phyloP scores from a whole-genome alignment of 139 green algal species.

The Auxenochlorella pyrenoidosa region DNA sequence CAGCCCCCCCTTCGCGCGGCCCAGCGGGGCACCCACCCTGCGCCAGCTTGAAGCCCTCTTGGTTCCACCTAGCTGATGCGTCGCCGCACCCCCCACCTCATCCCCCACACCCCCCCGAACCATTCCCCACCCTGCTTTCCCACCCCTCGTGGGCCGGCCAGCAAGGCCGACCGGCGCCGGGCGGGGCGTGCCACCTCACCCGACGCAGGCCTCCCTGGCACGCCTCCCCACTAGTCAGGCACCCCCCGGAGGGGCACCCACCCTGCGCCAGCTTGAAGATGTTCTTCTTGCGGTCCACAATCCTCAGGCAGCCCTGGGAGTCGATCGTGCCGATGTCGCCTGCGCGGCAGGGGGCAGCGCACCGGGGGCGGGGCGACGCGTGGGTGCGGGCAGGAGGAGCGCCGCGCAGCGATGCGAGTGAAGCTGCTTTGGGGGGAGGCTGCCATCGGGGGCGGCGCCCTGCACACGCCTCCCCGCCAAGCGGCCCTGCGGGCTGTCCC shows the following conservation, averaged over 20 bases:
- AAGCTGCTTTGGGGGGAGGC: neutral
- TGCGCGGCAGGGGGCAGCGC: slow-evolving; percentile 28
- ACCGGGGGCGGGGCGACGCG: neutral
- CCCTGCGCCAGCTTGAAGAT: slow-evolving; percentile 98
- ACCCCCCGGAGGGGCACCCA: neutral
- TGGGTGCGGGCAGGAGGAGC: neutral
- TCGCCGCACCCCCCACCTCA: neutral
- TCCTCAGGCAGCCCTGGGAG: slow-evolving; percentile 74
- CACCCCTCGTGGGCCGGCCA: too few relatives aligned
- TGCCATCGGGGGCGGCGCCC: neutral
- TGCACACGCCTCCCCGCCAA: neutral
- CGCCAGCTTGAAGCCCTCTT: slow-evolving; percentile 97
- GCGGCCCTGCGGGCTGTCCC: too few relatives aligned
- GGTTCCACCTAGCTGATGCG: neutral
- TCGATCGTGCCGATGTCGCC: slow-evolving; percentile 87
- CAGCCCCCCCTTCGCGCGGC: too few relatives aligned
- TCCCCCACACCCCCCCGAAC: too few relatives aligned
- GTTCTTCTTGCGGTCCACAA: slow-evolving; percentile 99
- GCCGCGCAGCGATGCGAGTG: too few relatives aligned
- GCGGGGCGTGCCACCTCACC: too few relatives aligned
- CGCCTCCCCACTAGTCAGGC: too few relatives aligned
- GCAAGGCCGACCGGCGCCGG: too few relatives aligned
- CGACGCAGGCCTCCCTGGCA: too few relatives aligned
- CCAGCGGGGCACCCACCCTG: slow-evolving; percentile 64
- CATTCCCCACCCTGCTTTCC: too few relatives aligned